Evolutionary conservation across 768 basidiomycete species (phyloP), one percentile per base, ranked within the genome.

Genomic region (Pholiota molesta): DNA sequence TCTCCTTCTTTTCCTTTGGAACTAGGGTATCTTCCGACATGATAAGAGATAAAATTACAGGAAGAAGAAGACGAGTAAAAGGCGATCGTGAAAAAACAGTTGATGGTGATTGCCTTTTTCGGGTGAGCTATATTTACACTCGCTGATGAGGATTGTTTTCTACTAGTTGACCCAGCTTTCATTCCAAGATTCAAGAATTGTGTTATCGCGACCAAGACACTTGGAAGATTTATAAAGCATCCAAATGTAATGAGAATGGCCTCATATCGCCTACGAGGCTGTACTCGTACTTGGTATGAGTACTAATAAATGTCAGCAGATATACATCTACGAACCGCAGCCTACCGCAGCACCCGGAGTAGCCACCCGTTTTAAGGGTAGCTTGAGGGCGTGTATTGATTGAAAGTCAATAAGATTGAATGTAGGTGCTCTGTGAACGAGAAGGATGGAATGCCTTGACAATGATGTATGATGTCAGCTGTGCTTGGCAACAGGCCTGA

Each of bases 1-100:
- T 69, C 42, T 61, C 69, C 64, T 62, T 67, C 19, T 44, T 58
- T 42, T 58, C 57, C 5, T 40, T 56, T 19, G 57, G 45, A 40
- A 54, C 17, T 11, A 52, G 13, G 42, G 63, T 66, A 64, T 74
- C 72, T 33, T 70, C 70, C 19, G 74, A 74, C 75, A 76, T 76
- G 31, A 28, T 56, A 62, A 17, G 49, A 40, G 14, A 17, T 40
- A 59, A 49, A 40, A 49, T 33, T 55, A 49, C 51, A 33, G 44
- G 39, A 45, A 42, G 53, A 17, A 13, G 35, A 35, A 51, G 29
- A 51, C 39, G 40, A 33, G 44, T 57, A 45, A 54, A 21, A 47
- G 51, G 33, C 54, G 57, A 64, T 62, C 61, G 63, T 58, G 57
- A 58, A 63, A 64, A 66, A 26, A 67, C 64, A 64, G 55, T 47